A percentile compares a stretch with the other conserved stretches of the same genome.
Conservation (phyloP, 352 stramenopile species). For the Pythium aristosporum region DNA sequence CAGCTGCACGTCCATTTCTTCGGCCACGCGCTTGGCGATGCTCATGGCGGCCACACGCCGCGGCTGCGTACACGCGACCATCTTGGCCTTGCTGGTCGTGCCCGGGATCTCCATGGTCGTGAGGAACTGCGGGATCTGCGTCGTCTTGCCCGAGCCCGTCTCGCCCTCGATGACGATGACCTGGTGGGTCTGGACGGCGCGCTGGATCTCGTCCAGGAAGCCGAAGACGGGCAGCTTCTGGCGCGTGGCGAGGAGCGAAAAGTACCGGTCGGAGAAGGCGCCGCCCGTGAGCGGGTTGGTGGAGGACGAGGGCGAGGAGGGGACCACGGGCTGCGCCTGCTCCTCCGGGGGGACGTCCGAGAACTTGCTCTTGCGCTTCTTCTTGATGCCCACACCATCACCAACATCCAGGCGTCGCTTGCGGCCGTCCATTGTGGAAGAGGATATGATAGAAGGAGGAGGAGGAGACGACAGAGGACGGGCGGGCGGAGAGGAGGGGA, state of each 20-base stretch:
- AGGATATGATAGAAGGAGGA: background rate
- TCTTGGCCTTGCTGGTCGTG: slow-evolving; percentile 64
- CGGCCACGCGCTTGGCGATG: slow-evolving; percentile 97
- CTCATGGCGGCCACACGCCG: slow-evolving; percentile 98
- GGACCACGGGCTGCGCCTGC: background rate
- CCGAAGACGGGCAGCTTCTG: slow-evolving; percentile 98
- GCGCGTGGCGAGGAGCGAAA: slow-evolving; percentile 89
- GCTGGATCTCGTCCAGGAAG: slow-evolving; percentile 97
- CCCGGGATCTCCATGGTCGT: slow-evolving; percentile 91
- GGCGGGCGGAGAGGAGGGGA: background rate
- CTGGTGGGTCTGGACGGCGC: slow-evolving; percentile 92
- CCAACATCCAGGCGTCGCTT: slow-evolving; percentile 71
- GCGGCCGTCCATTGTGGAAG: slow-evolving; percentile 45
- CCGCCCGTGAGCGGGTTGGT: slow-evolving; percentile 91
- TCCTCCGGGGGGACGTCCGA: slow-evolving; percentile 46
- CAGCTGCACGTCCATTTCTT: slow-evolving; percentile 98
- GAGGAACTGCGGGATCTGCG: slow-evolving; percentile 94
- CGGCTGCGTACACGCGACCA: slow-evolving; percentile 95
- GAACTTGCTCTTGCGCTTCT: slow-evolving; percentile 83
- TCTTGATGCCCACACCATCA: slow-evolving; percentile 31
- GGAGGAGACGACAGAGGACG: background rate
- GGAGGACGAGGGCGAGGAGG: background rate
- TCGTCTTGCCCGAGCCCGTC: slow-evolving; percentile 98
- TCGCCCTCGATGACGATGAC: slow-evolving; percentile 98
- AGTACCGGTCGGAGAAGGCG: slow-evolving; percentile 91